Conservation (phyloP, 352 stramenopile species). For the Phytopythium ostracodes region DNA sequence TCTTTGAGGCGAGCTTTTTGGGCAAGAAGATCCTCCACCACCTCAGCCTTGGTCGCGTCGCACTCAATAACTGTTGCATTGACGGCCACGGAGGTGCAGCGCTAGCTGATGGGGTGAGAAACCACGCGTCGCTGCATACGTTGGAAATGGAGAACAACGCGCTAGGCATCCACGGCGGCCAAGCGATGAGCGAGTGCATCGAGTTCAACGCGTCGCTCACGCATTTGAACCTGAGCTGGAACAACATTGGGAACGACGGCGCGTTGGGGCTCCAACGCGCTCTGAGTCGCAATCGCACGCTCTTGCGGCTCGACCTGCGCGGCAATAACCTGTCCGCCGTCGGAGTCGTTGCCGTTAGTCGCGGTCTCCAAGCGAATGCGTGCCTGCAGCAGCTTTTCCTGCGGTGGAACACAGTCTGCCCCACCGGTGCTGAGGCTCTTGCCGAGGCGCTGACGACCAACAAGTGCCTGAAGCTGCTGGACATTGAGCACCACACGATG, state of each 20-base stretch:
- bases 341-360: slow-evolving; percentile 49
- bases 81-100: slow-evolving; percentile 43
- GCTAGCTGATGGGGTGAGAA: slow-evolving; percentile 58
- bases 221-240: slow-evolving; percentile 77
- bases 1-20: slow-evolving; percentile 65
- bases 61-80: slow-evolving; percentile 57
- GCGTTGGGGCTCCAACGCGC: slow-evolving; percentile 38
- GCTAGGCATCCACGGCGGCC: slow-evolving; percentile 38
- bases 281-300: slow-evolving; percentile 36
- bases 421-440: slow-evolving; percentile 47
- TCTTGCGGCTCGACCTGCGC: slow-evolving; percentile 60
- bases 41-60: slow-evolving; percentile 45
- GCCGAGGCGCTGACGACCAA: slow-evolving; percentile 48
- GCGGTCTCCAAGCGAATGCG: slow-evolving; percentile 45
- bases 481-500: slow-evolving; percentile 80
- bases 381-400: slow-evolving; percentile 62
- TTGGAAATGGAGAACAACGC: slow-evolving; percentile 73
- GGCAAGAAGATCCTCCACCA: slow-evolving; percentile 71
- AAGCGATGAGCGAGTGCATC: slow-evolving; percentile 56
- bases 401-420: slow-evolving; percentile 68
- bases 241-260: slow-evolving; percentile 58
- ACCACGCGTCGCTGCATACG: slow-evolving; percentile 54
- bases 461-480: slow-evolving; percentile 53
- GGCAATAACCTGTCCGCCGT: slow-evolving; percentile 53
- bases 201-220: slow-evolving; percentile 53